These are phyloP conservation scores for Eucalyptus erythrocorys DNA, from an alignment of 345 rosid genomes.

Conservation along the genomic window DNA sequence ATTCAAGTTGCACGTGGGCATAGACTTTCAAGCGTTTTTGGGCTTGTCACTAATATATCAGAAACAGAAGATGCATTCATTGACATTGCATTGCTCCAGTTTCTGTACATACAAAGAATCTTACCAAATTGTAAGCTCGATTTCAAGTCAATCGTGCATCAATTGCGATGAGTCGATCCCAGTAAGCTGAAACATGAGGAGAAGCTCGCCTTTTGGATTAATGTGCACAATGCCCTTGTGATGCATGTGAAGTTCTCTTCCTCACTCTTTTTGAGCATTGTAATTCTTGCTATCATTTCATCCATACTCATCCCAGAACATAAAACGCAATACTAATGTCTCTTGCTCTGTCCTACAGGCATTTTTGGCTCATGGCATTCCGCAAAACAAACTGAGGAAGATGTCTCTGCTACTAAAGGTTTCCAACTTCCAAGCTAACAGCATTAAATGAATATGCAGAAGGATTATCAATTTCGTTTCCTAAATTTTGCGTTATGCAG, in stretches of 20 bases:
- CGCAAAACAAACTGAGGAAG: conserved; percentile 53
- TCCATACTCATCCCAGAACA: not conserved
- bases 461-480: not conserved
- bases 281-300: not conserved
- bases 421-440: not conserved
- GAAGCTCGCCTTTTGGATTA: conserved; percentile 95
- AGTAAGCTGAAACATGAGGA: conserved; percentile 58
- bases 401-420: conserved; percentile 62
- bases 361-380: conserved; percentile 62
- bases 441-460: not conserved
- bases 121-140: not conserved
- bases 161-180: conserved; percentile 53
- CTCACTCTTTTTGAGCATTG: not conserved
- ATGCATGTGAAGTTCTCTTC: conserved; percentile 62
- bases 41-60: not conserved
- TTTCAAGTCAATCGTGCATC: conserved; percentile 67
- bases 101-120: not conserved
- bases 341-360: conserved; percentile 25
- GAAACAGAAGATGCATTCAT: not conserved
- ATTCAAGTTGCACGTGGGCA: not conserved
- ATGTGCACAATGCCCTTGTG: conserved; percentile 82
- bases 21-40: not conserved
- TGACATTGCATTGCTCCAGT: not conserved
- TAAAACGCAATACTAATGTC: not conserved
- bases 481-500: conserved; percentile 16